Base-by-base conservation (phyloP, 75 land plant species). In the Pinus albicaulis region DNA sequence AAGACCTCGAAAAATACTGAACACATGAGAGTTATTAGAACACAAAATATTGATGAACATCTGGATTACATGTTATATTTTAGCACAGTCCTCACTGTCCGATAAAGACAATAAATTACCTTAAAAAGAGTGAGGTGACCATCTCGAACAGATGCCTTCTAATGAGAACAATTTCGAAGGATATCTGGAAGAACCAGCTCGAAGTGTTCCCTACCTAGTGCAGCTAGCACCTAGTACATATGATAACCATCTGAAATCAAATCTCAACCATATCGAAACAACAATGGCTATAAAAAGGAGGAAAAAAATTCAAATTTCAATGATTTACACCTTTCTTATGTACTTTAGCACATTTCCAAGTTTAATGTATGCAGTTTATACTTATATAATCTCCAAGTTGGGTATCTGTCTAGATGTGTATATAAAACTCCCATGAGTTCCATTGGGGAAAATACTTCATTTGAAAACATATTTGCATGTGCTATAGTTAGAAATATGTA, bases 91-190 rank as follows among this genome's bases (percentile, higher is more conserved):
- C 70, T 36, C 24, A 70, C 24, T 19, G 8, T 75, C 26, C 14
- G 38, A 81, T 38, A 71, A 13, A 64, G 23, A 52, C 17, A 24
- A 59, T 41, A 55, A 57, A 14, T 84, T 74, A 97, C 99, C 92
- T 88, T 98, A 73, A 98, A 98, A 60, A 98, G 84, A 36, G 98
- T 95, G 57, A 98, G 80, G 86, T 98, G 86, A 11, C 99, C 99
- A 86, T 98, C 99, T 71, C 99, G 88, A 26, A 98, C 98, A 76
- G 95, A 91, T 59, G 99, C 92, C 75, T 84, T 90, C 58, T 77
- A 92, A 82, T 98, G 93, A 55, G 95, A 89, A 83, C 99, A 98
- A 61, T 93, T 93, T 31, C 83, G 77, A 74, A 98, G 88, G 25
- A 98, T 87, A 70, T 95, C 99, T 60, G 99, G 98, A 69, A 98